Base-by-base conservation (phyloP, 2,329 filamentous ascomycete genomes). In the Pyricularia grisea region DNA sequence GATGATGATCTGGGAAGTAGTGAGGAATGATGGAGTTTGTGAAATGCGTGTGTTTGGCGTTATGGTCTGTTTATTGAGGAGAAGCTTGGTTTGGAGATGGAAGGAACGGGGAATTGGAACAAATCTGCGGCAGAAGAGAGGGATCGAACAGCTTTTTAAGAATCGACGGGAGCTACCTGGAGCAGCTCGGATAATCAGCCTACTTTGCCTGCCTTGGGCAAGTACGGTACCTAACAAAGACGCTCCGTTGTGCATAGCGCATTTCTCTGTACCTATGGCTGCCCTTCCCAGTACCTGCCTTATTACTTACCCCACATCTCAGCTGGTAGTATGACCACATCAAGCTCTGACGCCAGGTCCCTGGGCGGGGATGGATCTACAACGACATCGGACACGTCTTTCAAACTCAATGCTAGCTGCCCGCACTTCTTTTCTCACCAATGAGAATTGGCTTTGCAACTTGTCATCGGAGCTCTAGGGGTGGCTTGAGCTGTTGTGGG, bases 11-110 rank as follows among this genome's bases (percentile, higher is more conserved):
- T 63, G 66, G 64, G n/a, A 20, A 33, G 63, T 65, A 42, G 36
- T 12, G 42, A n/a, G 5, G 61, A 30, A 65, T 4, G 55, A 50
- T 66, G 66, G 73, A 73, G 74, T 74, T 73, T 74, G 31, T 14
- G 20, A n/a, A 66, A 33, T 33, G 30, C 42, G 14, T 5, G 42
- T n/a, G 25, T 17, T 65, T 10, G 64, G 64, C 31, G 64, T 31
- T 14, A 67, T 42, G 42, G 66, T n/a, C 23, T 66, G 64, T n/a
- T 31, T 63, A 6, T 23, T 27, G 33, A 36, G 33, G 31, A 10
- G 31, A 33, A 66, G n/a, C 64, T 66, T 31, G 31, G 30, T 61
- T 50, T 68, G 68, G 72, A 73, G 74, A 73, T 72, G 74, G 71
- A 55, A 50, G 60, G 50, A 67, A 67, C 68, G 68, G 33, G 72